Percentiles rank a stretch among this genome's conserved stretches.
phyloP scores from a whole-genome alignment of 805 yeast genomes.

The Saccharomycopsis capsularis region DNA sequence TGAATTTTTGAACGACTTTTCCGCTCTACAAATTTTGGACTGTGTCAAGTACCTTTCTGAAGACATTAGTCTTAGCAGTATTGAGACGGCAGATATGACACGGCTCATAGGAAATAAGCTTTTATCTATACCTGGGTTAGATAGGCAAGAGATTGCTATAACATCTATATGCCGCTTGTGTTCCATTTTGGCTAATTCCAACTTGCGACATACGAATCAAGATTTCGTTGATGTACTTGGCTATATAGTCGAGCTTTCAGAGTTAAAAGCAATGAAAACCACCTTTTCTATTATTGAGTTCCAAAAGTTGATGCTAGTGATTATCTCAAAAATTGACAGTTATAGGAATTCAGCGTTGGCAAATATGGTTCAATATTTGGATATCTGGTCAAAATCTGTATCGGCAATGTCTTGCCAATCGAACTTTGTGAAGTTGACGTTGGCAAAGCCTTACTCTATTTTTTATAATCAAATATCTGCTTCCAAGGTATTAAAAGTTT shows the following conservation, averaged over 20 bases:
- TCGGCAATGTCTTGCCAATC: no score
- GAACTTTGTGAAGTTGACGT: conserved; percentile 3
- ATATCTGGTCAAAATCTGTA: no score
- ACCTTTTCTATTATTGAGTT: background rate
- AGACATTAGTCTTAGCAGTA: no score
- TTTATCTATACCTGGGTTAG: background rate
- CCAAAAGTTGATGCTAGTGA: background rate
- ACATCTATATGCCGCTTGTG: conserved; percentile 2
- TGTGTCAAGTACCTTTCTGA: no score
- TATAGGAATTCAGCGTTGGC: no score
- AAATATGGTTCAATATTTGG: no score
- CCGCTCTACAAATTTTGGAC: no score
- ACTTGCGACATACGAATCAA: no score
- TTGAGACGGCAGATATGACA: no score
- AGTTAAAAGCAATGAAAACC: background rate
- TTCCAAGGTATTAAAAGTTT: conserved; percentile 23
- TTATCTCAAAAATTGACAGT: background rate
- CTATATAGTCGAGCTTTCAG: conserved; percentile 4
- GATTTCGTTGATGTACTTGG: conserved; percentile 13
- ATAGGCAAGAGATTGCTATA: conserved; percentile 6
- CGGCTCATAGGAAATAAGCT: conserved; percentile 17
- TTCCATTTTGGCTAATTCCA: background rate
- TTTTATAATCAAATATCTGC: conserved; percentile 3
- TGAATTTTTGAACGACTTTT: no score
- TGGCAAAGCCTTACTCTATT: conserved; percentile 5